Conservation (phyloP, 2,329 filamentous ascomycete genomes). For the Cercospora sp. region DNA sequence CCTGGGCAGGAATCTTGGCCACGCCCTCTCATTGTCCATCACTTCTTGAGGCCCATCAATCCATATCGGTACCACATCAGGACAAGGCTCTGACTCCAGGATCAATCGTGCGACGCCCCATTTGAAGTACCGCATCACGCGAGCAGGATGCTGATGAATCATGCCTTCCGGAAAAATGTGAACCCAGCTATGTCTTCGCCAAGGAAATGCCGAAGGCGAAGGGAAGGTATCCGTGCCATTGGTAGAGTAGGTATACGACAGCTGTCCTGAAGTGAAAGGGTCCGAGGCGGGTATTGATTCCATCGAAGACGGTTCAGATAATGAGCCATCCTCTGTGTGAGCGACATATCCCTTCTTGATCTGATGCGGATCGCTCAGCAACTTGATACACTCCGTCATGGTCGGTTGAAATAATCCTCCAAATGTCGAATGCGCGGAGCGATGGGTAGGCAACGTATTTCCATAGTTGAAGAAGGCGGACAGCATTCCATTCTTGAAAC, state of each 20-base stretch:
- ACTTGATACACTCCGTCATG: constrained; percentile 77
- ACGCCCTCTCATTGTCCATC: constrained; percentile 81
- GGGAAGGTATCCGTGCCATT: constrained; percentile 65
- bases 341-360: not conserved
- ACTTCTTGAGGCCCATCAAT: constrained; percentile 84
- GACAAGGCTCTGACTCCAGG: constrained; percentile 81
- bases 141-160: constrained; percentile 80
- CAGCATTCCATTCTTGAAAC: constrained; percentile 78
- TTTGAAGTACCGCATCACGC: constrained; percentile 92
- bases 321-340: not conserved
- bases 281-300: constrained; percentile 46
- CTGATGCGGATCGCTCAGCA: constrained; percentile 62
- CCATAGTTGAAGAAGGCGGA: constrained; percentile 83
- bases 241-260: constrained; percentile 62
- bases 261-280: constrained; percentile 56
- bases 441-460: constrained; percentile 87
- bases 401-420: constrained; percentile 91
- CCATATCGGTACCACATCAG: constrained; percentile 90
- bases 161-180: constrained; percentile 96
- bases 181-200: constrained; percentile 76
- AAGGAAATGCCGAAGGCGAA: constrained; percentile 69
- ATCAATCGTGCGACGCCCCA: constrained; percentile 93
- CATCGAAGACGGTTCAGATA: constrained; percentile 8
- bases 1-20: constrained; percentile 78
- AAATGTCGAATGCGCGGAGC: constrained; percentile 70